Evolutionary conservation across 1,284 basidiomycete genomes (phyloP).

Genomic region (Rhodofomes roseus): DNA sequence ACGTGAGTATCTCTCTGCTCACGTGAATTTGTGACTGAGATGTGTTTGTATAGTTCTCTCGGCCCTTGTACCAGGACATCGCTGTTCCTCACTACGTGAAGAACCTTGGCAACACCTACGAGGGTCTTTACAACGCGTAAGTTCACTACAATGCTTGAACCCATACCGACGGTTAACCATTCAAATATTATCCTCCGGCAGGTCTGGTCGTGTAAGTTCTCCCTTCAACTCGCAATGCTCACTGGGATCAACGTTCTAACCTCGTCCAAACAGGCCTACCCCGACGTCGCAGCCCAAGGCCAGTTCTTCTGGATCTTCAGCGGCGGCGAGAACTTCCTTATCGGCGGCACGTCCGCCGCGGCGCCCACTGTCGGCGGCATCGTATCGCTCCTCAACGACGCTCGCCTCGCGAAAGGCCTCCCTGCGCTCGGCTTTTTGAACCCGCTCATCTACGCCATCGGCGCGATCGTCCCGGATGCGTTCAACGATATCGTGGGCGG

Average conservation of each 20-base stretch:
- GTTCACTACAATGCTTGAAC: constrained; percentile 16
- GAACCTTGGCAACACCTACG: constrained; percentile 44
- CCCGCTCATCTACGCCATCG: constrained; percentile 38
- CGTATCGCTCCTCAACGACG: constrained; percentile 53
- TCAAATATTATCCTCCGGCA: no score
- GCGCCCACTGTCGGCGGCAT: constrained; percentile 48
- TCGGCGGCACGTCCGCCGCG: constrained; percentile 53
- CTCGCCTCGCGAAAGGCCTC: constrained; percentile 41
- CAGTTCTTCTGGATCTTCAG: constrained; percentile 27
- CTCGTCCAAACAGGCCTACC: constrained; percentile 23
- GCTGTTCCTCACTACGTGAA: constrained; percentile 41
- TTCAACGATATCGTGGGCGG: constrained; percentile 43
- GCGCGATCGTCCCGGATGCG: constrained; percentile 23
- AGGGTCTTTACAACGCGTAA: constrained; percentile 58
- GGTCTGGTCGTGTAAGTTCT: constrained; percentile 15
- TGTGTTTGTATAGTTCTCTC: constrained; percentile 46
- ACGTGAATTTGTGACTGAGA: neutral
- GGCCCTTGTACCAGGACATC: constrained; percentile 50
- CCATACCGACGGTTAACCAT: neutral
- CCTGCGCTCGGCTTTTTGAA: constrained; percentile 45
- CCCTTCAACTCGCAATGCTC: neutral
- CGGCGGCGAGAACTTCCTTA: constrained; percentile 22
- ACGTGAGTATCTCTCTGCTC: neutral
- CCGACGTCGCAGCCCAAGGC: constrained; percentile 41
- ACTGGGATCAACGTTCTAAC: neutral